A percentile compares a stretch with the other conserved stretches of the same genome.
Conservation (phyloP, 352 stramenopile species). For the Phytophthora sp. region DNA sequence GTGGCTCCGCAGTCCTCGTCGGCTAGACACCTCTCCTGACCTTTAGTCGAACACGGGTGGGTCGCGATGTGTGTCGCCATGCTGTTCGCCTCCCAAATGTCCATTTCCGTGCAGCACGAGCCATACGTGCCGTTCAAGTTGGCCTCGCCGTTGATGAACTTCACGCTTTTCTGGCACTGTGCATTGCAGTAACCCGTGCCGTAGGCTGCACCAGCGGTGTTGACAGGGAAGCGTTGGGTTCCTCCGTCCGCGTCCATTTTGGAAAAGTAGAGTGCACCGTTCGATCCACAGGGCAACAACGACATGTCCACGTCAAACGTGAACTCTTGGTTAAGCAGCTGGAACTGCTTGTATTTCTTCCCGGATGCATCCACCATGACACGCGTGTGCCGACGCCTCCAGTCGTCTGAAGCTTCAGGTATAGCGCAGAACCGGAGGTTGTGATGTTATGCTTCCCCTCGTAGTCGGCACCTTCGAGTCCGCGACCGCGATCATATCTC, state of each 20-base stretch:
- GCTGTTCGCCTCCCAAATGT: conserved; percentile 58
- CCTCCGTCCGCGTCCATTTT: conserved; percentile 56
- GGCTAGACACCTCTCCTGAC: conserved; percentile 27
- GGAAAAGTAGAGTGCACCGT: conserved; percentile 64
- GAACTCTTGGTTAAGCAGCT: conserved; percentile 64
- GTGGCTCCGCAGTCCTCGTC: conserved; percentile 38
- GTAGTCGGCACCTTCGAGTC: neutral
- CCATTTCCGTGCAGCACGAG: conserved; percentile 57
- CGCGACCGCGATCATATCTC: neutral
- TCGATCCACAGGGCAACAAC: conserved; percentile 47
- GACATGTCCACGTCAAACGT: conserved; percentile 57
- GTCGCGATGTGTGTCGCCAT: conserved; percentile 38
- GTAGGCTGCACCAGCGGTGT: conserved; percentile 47
- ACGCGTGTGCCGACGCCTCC: neutral
- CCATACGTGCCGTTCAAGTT: too few relatives aligned
- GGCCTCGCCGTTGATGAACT: conserved; percentile 60
- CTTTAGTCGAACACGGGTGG: conserved; percentile 38
- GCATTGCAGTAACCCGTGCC: conserved; percentile 65
- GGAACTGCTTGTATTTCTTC: conserved; percentile 46
- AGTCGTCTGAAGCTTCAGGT: neutral
- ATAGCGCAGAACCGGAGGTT: neutral
- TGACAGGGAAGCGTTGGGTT: conserved; percentile 31
- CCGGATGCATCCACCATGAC: neutral
- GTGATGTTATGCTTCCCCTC: neutral
- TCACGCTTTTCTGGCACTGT: conserved; percentile 57